Percentiles rank a stretch among this genome's conserved stretches.
These are phyloP conservation scores for Truncatella angustata DNA, from an alignment of 2,329 filamentous ascomycete species.

Conservation along the genomic window DNA sequence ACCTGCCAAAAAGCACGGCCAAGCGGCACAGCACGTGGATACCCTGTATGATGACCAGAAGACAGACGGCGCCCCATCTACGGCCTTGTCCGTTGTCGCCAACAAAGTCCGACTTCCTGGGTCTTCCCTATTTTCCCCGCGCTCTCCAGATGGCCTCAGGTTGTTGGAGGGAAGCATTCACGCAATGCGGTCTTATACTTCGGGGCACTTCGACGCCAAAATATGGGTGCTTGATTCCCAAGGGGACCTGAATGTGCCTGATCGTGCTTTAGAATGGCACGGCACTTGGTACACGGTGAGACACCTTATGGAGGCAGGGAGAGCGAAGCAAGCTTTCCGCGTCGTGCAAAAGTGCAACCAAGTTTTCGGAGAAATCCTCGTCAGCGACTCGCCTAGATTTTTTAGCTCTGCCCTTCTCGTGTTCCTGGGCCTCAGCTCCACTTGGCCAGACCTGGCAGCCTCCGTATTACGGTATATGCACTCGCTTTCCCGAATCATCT, in stretches of 20 bases:
- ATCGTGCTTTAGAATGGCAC: neutral
- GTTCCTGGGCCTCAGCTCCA: neutral
- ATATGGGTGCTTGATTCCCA: conserved; percentile 1
- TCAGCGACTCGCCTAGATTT: neutral
- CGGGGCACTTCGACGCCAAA: neutral
- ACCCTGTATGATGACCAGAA: neutral
- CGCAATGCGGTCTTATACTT: neutral
- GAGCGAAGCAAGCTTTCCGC: neutral
- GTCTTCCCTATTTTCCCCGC: neutral
- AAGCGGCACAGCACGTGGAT: neutral
- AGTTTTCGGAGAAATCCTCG: neutral
- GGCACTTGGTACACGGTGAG: neutral
- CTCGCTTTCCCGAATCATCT: neutral
- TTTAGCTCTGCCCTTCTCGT: neutral
- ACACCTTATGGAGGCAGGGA: neutral
- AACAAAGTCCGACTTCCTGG: neutral
- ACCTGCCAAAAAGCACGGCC: neutral
- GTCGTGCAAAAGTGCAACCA: neutral
- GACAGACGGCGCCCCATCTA: neutral
- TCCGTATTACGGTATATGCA: neutral
- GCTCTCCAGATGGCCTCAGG: neutral
- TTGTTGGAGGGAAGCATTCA: neutral
- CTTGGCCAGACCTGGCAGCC: neutral
- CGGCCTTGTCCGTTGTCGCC: neutral
- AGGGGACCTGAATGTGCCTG: neutral